A percentile compares a stretch with the other conserved stretches of the same genome.
phyloP scores from a whole-genome alignment of 805 yeast species.

The Cyberlindnera galapagoensis region DNA sequence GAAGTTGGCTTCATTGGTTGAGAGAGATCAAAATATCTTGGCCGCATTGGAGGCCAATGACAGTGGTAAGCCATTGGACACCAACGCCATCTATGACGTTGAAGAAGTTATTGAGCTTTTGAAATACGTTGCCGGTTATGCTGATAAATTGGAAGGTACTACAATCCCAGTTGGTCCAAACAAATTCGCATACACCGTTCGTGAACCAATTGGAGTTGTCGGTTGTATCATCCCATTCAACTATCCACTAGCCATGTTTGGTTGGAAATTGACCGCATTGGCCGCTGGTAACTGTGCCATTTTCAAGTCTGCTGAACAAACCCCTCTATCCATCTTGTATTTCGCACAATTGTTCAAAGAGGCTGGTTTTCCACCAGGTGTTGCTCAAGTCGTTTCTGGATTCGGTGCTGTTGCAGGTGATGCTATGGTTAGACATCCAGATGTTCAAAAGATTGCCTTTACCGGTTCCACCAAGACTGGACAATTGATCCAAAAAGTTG shows the following conservation, averaged over 20 bases:
- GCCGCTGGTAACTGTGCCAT: slow-evolving; percentile 44
- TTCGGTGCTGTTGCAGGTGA: slow-evolving; percentile 39
- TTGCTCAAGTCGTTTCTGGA: slow-evolving; percentile 40
- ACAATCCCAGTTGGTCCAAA: slow-evolving; percentile 53
- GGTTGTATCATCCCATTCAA: slow-evolving; percentile 50
- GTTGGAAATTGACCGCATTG: slow-evolving; percentile 42
- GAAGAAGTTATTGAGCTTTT: slow-evolving; percentile 48
- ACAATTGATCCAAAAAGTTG: slow-evolving; percentile 34
- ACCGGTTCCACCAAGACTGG: slow-evolving; percentile 51
- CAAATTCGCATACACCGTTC: slow-evolving; percentile 47
- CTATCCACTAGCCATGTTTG: slow-evolving; percentile 44
- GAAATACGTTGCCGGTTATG: slow-evolving; percentile 69
- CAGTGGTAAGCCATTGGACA: slow-evolving; percentile 48
- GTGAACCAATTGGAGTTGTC: slow-evolving; percentile 47
- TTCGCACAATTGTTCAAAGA: slow-evolving; percentile 37
- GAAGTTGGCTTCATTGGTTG: slow-evolving; percentile 45
- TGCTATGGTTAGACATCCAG: slow-evolving; percentile 38
- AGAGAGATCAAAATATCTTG: slow-evolving; percentile 40
- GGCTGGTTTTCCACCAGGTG: slow-evolving; percentile 46
- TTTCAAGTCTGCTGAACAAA: slow-evolving; percentile 43
- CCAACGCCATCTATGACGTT: slow-evolving; percentile 55
- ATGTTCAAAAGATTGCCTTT: slow-evolving; percentile 45
- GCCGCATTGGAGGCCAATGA: slow-evolving; percentile 55
- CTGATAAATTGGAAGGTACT: slow-evolving; percentile 62
- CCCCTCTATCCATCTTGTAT: slow-evolving; percentile 40